Conservation (phyloP, 208 protist species). For the Acanthamoeba lugdunensis region DNA sequence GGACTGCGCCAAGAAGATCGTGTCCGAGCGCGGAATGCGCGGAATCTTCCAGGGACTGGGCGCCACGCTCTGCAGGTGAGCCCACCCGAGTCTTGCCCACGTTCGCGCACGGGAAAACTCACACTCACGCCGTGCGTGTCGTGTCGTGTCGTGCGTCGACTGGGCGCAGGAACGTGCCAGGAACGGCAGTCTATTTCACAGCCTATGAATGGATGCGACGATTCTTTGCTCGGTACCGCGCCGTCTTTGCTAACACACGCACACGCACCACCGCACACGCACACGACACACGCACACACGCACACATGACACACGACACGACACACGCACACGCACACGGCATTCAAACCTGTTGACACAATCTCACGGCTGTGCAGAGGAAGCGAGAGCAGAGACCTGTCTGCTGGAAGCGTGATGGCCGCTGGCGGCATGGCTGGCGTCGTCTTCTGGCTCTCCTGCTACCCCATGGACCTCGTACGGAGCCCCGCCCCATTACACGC, state of each 20-base stretch:
- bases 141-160: background rate
- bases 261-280: too few species aligned
- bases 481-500: background rate
- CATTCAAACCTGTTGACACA: too few species aligned
- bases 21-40: background rate
- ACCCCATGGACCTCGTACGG: slow-evolving; percentile 58
- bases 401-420: slow-evolving; percentile 22
- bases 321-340: too few species aligned
- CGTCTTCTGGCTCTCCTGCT: slow-evolving; percentile 64
- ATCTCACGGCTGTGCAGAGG: background rate
- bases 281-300: too few species aligned
- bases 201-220: slow-evolving; percentile 58
- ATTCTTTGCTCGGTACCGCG: background rate
- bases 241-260: background rate
- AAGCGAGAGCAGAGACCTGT: background rate
- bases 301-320: too few species aligned
- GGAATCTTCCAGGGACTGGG: slow-evolving; percentile 62
- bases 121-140: background rate
- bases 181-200: slow-evolving; percentile 62
- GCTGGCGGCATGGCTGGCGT: slow-evolving; percentile 41
- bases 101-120: background rate
- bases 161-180: slow-evolving; percentile 27
- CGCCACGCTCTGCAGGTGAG: slow-evolving; percentile 23
- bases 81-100: background rate
- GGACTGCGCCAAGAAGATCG: slow-evolving; percentile 58